phyloP scores from a whole-genome alignment of 495 filamentous ascomycete species.

The Umbilicaria muhlenbergii region DNA sequence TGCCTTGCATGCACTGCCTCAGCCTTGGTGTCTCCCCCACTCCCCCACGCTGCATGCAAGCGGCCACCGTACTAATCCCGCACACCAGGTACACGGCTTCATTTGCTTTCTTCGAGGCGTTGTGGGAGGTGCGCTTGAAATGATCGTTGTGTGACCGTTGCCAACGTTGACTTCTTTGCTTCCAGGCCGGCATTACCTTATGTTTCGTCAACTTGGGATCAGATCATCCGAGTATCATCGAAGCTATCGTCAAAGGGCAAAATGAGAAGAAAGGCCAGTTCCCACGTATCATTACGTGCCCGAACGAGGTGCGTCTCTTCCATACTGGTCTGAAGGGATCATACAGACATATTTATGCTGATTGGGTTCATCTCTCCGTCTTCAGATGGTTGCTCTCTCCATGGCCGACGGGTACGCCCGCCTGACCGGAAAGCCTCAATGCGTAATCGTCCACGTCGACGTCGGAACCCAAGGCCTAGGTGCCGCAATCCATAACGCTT shows the following conservation, averaged over 20 bases:
- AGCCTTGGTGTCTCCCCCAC: no score
- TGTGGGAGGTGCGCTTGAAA: constrained; percentile 48
- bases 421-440: constrained; percentile 70
- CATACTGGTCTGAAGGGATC: not conserved
- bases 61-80: not conserved
- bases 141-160: not conserved
- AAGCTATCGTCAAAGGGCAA: constrained; percentile 89
- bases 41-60: no score
- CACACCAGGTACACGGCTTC: constrained; percentile 46
- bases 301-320: constrained; percentile 52
- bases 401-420: constrained; percentile 95
- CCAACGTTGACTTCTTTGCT: not conserved
- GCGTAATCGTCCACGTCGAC: constrained; percentile 91
- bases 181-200: constrained; percentile 67
- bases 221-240: constrained; percentile 86
- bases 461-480: constrained; percentile 88
- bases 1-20: no score
- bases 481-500: constrained; percentile 85
- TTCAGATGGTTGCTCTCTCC: constrained; percentile 89
- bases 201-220: constrained; percentile 91
- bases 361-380: constrained; percentile 5
- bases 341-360: constrained; percentile 1
- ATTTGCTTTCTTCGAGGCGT: constrained; percentile 86
- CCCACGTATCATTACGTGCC: constrained; percentile 81
- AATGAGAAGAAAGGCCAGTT: constrained; percentile 49